Evolutionary conservation across 768 basidiomycete genomes (phyloP), one percentile per base, ranked within the genome.

Genomic region (Collybia sp.): DNA sequence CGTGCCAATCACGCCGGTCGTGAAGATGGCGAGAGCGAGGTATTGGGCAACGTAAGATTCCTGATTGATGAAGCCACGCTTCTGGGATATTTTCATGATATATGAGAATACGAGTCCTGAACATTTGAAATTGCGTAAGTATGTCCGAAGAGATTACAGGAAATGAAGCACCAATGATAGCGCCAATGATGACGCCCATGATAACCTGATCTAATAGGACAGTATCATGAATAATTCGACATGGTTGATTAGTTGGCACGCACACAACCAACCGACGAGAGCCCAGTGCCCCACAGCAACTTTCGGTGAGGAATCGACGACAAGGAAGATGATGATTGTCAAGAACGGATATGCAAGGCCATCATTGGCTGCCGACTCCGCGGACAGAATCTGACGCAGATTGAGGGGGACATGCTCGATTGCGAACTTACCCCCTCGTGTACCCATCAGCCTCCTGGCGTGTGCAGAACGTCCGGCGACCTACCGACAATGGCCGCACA

Each of bases 291-390:
- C 81, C 30, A 97, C 67, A 4, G 93, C 91, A 9, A 72, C 71
- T 0, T 71, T 65, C 12, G 67, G 72, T 2, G 82, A 76, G 0
- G 73, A 58, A 51, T 95, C 90, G 4, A 92, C 53, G 9, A 83
- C 83, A 39, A 98, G 72, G 61, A 94, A 97, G 10, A 98, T 73
- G 2, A 94, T 81, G 43, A 98, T 74, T 18, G 80, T 79, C 46
- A 97, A 71, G 62, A 97, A 97, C 0, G 93, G 93, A 62, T 94
- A 96, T 1, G 94, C 93, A 11, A 97, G 76, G 1, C 96, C 96
- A 54, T 98, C 96, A 63, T 99, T 99, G 5, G 89, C 85, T 0
- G 94, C 96, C 4, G 88, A 89, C 65, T 98, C 95, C 0, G 90
- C 91, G 0, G 88, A 79, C 8, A 25, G 25, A 8, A 25, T 25